phyloP scores from a whole-genome alignment of 2,329 filamentous ascomycete genomes.

The Thielaviopsis euricoi region DNA sequence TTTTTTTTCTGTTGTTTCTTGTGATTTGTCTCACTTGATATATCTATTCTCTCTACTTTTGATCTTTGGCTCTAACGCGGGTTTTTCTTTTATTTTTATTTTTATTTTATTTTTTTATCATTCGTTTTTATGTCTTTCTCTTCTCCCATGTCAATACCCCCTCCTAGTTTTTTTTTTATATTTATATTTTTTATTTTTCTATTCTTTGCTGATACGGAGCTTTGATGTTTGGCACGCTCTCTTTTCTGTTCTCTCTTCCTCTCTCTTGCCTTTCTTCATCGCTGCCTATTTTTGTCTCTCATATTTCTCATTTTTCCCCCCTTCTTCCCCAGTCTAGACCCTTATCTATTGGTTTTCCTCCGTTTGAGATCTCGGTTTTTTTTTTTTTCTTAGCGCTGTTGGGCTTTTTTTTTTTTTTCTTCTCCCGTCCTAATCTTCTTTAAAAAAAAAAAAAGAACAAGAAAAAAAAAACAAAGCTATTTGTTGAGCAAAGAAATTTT shows the following conservation, averaged over 20 bases:
- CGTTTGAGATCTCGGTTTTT: too few relatives aligned
- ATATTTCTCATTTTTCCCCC: background rate
- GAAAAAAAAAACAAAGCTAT: background rate
- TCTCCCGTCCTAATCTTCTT: too few relatives aligned
- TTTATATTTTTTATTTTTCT: background rate
- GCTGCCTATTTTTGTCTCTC: background rate
- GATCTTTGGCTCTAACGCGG: too few relatives aligned
- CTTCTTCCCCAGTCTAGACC: background rate
- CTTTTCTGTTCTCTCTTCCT: conserved; percentile 3
- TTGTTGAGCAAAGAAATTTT: background rate
- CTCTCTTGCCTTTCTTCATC: background rate
- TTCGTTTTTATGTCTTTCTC: background rate
- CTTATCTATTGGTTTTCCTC: too few relatives aligned
- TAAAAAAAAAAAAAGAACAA: too few relatives aligned
- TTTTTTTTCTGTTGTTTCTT: background rate
- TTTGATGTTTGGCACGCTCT: background rate
- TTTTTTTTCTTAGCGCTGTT: background rate
- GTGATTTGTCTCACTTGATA: background rate
- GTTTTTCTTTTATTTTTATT: background rate
- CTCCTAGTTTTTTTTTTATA: background rate
- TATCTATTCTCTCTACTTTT: background rate
- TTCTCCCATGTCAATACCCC: conserved; percentile 1
- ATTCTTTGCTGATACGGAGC: background rate
- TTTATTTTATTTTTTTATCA: background rate
- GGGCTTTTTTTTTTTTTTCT: background rate